A percentile compares a stretch with the other conserved stretches of the same genome.
These are phyloP conservation scores for Rehmannia glutinosa DNA, from an alignment of 257 asterid species.

Conservation along the genomic window DNA sequence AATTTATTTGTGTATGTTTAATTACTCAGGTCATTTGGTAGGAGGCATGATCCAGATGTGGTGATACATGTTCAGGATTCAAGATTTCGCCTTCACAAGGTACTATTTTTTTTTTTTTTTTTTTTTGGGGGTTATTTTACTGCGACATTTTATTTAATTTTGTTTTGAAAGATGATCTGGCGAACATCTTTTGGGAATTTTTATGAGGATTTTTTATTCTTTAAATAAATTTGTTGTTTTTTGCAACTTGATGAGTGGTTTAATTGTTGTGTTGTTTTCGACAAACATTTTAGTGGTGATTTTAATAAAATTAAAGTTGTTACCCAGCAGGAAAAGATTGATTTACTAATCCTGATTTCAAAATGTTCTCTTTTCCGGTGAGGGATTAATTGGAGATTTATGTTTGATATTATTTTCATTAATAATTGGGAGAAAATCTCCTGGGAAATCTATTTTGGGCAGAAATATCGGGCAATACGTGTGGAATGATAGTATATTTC, in stretches of 20 bases:
- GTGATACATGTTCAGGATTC: slow-evolving; percentile 52
- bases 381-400: no score
- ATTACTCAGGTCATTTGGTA: slow-evolving; percentile 32
- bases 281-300: not conserved
- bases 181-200: no score
- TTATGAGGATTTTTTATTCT: no score
- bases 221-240: no score
- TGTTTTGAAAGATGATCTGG: no score
- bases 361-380: not conserved
- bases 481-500: no score
- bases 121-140: not conserved
- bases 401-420: no score
- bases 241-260: not conserved
- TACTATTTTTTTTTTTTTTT: not conserved
- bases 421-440: not conserved
- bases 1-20: not conserved
- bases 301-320: not conserved
- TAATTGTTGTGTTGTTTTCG: not conserved
- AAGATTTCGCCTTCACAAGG: slow-evolving; percentile 66
- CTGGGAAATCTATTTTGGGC: not conserved
- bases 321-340: not conserved
- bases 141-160: not conserved
- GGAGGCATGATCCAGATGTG: slow-evolving; percentile 53
- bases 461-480: not conserved
- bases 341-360: not conserved